Evolutionary conservation across 768 basidiomycete genomes (phyloP), one percentile per base, ranked within the genome.

Genomic region (Tubosaeta sp.): DNA sequence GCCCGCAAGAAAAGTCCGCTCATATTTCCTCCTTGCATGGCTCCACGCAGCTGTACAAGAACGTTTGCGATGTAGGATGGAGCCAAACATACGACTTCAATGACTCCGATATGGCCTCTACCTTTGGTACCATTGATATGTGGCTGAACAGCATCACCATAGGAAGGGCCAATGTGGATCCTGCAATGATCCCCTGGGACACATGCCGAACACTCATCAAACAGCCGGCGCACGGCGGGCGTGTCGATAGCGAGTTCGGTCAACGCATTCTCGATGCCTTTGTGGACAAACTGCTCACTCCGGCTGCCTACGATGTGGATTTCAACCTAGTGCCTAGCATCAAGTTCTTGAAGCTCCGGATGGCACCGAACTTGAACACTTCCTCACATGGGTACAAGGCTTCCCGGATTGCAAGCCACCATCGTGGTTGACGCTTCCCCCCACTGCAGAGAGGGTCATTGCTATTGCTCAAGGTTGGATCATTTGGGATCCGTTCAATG

Each of bases 31-130:
- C 32, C 81, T 98, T 29, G 91, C 97, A 1, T 99, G 95, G 95
- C 95, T 98, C 87, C 97, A 99, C 63, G 95, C 97, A 12, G 84
- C 98, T 17, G 86, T 98, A 1, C 95, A 97, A 72, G 97, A 98
- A 70, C 91, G 97, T 55, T 76, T 98, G 11, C 90, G 95, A 38
- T 99, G 97, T 68, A 13, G 95, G 97, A 0, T 99, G 95, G 94
- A 95, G 88, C 67, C 92, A 97, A 72, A 78, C 79, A 0, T 98
- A 98, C 72, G 97, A 98, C 68, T 98, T 98, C 82, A 99, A 99
- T 70, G 95, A 98, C 67, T 97, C 95, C 5, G 97, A 99, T 66
- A 89, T 97, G 81, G 82, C 88, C 14, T 88, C 95, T 11, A 95
- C 95, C 1, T 88, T 92, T 64, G 80, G 79, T 38, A 95, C 91